phyloP scores from a whole-genome alignment of 2,329 filamentous ascomycete genomes.

The Juglanconis oblonga region DNA sequence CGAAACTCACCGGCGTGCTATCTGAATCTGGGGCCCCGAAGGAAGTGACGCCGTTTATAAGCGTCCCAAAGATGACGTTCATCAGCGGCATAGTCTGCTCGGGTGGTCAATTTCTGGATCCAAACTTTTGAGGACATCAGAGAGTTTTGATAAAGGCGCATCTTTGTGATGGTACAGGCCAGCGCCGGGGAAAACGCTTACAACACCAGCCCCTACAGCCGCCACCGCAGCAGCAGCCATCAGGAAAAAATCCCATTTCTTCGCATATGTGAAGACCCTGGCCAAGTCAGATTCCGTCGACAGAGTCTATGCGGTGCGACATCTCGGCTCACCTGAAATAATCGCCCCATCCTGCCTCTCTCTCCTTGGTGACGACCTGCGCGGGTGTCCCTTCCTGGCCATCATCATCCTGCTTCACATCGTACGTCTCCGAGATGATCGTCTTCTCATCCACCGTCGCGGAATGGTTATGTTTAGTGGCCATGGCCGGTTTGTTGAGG shows the following conservation, averaged over 20 bases:
- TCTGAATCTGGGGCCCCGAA: slow-evolving; percentile 21
- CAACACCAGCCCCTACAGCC: slow-evolving; percentile 49
- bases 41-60: slow-evolving; percentile 42
- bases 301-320: neutral
- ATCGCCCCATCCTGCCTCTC: slow-evolving; percentile 14
- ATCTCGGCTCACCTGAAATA: slow-evolving; percentile 7
- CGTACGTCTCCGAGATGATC: neutral
- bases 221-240: slow-evolving; percentile 45
- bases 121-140: neutral
- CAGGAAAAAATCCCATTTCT: slow-evolving; percentile 47
- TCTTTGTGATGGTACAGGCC: neutral
- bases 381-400: neutral
- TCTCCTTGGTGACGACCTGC: neutral
- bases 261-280: slow-evolving; percentile 50
- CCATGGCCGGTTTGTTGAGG: neutral
- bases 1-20: slow-evolving; percentile 3
- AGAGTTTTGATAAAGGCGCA: neutral
- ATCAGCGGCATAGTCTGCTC: slow-evolving; percentile 52
- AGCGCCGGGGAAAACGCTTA: neutral
- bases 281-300: neutral
- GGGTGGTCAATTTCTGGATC: neutral
- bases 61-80: slow-evolving; percentile 57
- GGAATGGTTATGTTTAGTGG: neutral
- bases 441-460: neutral
- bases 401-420: neutral